These are phyloP conservation scores for Gossypium raimondii DNA, from an alignment of 345 rosid species.

Conservation along the genomic window DNA sequence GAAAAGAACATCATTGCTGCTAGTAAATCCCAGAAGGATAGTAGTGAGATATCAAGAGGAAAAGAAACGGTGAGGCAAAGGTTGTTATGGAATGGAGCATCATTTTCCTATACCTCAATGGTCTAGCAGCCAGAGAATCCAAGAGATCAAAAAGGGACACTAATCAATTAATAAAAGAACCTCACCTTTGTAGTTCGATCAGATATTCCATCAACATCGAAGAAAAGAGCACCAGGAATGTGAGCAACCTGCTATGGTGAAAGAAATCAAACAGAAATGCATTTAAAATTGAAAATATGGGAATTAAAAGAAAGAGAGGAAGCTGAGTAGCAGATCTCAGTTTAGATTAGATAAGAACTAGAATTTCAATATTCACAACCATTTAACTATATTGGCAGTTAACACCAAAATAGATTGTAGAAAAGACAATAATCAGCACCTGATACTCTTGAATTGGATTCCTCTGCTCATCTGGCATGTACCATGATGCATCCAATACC, in stretches of 20 bases:
- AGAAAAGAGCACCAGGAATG: constrained; percentile 95
- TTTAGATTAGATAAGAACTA: neutral
- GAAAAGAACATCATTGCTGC: neutral
- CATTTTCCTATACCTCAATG: neutral
- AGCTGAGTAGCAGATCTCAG: constrained; percentile 2
- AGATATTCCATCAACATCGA: constrained; percentile 89
- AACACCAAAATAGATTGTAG: constrained; percentile 8
- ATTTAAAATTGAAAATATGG: constrained; percentile 7
- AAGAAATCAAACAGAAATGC: constrained; percentile 5
- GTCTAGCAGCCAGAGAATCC: neutral
- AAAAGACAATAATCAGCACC: constrained; percentile 37
- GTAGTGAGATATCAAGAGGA: neutral
- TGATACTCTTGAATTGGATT: constrained; percentile 97
- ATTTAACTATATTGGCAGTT: neutral
- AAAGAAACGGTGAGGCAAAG: neutral
- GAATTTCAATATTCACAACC: neutral
- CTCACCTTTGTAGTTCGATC: constrained; percentile 74
- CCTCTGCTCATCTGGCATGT: constrained; percentile 97
- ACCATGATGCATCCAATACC: constrained; percentile 98
- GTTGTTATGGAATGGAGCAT: neutral
- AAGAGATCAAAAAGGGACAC: neutral
- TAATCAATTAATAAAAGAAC: constrained; percentile 5
- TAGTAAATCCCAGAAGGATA: neutral
- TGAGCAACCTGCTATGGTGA: constrained; percentile 72
- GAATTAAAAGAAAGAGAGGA: neutral